Evolutionary conservation across 2,329 filamentous ascomycete genomes (phyloP), one percentile per base, ranked within the genome.

Genomic region (Fusarium xyrophilum): DNA sequence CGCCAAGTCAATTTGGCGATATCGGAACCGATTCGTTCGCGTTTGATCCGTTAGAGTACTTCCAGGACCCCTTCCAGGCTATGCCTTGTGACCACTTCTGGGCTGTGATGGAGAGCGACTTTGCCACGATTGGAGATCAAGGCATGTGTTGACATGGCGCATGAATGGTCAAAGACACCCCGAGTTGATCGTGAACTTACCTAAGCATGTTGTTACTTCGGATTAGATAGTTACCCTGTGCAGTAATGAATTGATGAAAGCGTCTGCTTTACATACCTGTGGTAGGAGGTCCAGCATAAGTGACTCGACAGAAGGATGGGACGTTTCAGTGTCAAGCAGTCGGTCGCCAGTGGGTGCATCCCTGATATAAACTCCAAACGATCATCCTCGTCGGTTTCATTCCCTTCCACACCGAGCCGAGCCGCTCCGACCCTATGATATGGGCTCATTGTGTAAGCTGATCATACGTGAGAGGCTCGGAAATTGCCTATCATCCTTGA

Each of bases 11-110:
- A 10, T 56, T 60, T 5, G 32, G 57, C 8, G 51, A 56, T 23
- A 5, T 46, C 2, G 44, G 39, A n/a, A 27, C 52, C 10, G 57
- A 67, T 14, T 17, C 61, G 2, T 62, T 69, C 21, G 44, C 57
- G 0, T 62, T 71, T 46, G 63, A 60, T 28, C 43, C 69, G 30
- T 60, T 51, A n/a, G 69, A 72, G 27, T 53, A 67, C 17, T 63
- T 71, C 10, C 69, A 70, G 14, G 69, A 71, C 32, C 69, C 69
- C 13, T 71, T 71, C n/a, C 69, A 72, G n/a, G 69, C 70, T 2
- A 60, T 71, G 57, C 69, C 69, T 6, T 28, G 72, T 21, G 69
- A 71, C n/a, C 69, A 71, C 19, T 72, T 71, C 39, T 71, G 69
- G 69, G 69, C 69, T n/a, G 68, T 71, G 13, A 72, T 71, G 65